Evolutionary conservation across 805 yeast genomes (phyloP).

Genomic region (Tetrapisispora fleetii): DNA sequence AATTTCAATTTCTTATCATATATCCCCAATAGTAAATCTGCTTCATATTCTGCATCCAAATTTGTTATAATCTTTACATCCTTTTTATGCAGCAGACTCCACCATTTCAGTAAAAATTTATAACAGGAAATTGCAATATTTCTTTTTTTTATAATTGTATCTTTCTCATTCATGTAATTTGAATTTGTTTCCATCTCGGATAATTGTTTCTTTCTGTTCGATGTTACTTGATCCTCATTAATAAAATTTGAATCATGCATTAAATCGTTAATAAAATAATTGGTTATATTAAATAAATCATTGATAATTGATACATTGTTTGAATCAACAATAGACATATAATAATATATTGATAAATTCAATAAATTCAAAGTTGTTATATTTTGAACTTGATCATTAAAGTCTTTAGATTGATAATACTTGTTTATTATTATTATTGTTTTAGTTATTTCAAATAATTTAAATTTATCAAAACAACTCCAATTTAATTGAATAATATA

Average conservation of each 20-base stretch:
- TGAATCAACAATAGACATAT: slow-evolving; percentile 12
- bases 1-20: neutral
- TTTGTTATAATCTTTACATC: slow-evolving; percentile 18
- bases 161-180: neutral
- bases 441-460: slow-evolving; percentile 20
- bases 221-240: neutral
- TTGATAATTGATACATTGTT: neutral
- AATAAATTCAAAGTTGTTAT: slow-evolving; percentile 17
- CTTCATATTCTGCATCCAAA: slow-evolving; percentile 13
- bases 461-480: slow-evolving; percentile 21
- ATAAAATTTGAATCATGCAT: slow-evolving; percentile 16
- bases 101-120: slow-evolving; percentile 25
- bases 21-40: neutral
- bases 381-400: neutral
- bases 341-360: slow-evolving; percentile 18
- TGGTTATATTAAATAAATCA: slow-evolving; percentile 1
- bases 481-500: slow-evolving; percentile 24
- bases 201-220: neutral
- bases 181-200: neutral
- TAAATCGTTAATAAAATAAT: slow-evolving; percentile 17
- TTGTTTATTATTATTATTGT: slow-evolving; percentile 6
- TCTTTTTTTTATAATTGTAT: slow-evolving; percentile 6
- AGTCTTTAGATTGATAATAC: neutral
- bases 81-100: slow-evolving; percentile 11
- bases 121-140: slow-evolving; percentile 22